Evolutionary conservation across 1,284 basidiomycete species (phyloP), one percentile per base, ranked within the genome.

Genomic region (Melanopsichium pennsylvanicum): DNA sequence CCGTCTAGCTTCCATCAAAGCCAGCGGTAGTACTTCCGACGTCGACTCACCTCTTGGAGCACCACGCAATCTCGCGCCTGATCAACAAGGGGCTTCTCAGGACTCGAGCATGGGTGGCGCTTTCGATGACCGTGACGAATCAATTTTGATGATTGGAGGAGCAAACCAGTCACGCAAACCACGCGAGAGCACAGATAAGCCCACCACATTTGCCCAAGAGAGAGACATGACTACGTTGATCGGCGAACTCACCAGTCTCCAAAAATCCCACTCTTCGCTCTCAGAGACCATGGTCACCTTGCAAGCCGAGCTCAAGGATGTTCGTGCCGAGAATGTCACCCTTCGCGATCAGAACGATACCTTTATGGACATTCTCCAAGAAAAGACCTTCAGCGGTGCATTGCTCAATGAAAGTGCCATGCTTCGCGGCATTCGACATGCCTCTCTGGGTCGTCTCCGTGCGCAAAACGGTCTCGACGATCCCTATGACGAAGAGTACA

Each of bases 321-420:
- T 74, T 12, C 66, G 67, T 21, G 44, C 54, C 13, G 54, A 55
- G 23, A 72, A 74, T 33, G 42, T 46, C 16, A 41, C 61, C 11
- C 39, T 76, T 36, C 66, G 70, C 41, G 67, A 72, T 31, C 64
- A 75, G 45, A 74, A 72, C 49, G 70, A 74, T 26, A 68, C 66
- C 2, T 72, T 70, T 38, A 67, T 72, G 48, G 72, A 70, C 46
- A 70, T 76, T 21, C 48, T 76, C 3, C 66, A 76, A 37, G 74
- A 76, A 34, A 74, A 74, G 62, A 75, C 74, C 1, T 66, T 76
- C 34, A 72, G 70, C 37, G 74, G 72, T 13, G 72, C 69, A 2
- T 41, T 74, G 34, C 60, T 74, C 34, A 60, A 58, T 34, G 70
- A 74, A 23, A 74, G 69, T 26, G 72, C 72, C 10, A 66, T 76